phyloP scores from a whole-genome alignment of 345 rosid species.

The Salix suchowensis region DNA sequence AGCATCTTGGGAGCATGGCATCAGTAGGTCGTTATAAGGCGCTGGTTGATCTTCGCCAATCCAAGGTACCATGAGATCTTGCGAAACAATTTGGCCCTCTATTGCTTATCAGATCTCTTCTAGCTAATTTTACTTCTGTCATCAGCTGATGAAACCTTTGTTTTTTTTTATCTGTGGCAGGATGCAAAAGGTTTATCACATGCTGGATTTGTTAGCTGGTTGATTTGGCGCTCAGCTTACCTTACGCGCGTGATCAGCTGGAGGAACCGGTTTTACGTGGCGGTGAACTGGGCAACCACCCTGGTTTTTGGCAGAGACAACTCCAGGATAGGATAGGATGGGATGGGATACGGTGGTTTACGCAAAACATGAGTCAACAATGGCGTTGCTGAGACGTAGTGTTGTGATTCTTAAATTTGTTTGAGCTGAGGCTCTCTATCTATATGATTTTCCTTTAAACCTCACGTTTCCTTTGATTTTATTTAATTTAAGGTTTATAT shows the following conservation, averaged over 20 bases:
- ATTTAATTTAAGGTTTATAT: not conserved
- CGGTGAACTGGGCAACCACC: slow-evolving; percentile 71
- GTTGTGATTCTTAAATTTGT: not conserved
- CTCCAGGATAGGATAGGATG: slow-evolving; percentile 58
- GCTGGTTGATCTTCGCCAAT: slow-evolving; percentile 57
- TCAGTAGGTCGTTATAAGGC: slow-evolving; percentile 70
- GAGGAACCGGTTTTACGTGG: slow-evolving; percentile 72
- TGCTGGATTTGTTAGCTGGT: slow-evolving; percentile 57
- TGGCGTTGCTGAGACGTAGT: not conserved
- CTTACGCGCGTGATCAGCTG: slow-evolving; percentile 70
- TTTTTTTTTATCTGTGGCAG: slow-evolving; percentile 18
- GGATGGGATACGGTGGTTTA: slow-evolving; percentile 15
- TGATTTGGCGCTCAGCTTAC: slow-evolving; percentile 68
- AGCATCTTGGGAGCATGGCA: slow-evolving; percentile 73
- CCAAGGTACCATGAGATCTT: slow-evolving; percentile 38
- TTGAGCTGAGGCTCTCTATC: not conserved
- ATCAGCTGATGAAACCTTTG: not conserved
- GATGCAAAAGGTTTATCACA: slow-evolving; percentile 54
- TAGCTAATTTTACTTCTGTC: not conserved
- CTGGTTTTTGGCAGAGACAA: slow-evolving; percentile 70
- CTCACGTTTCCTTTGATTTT: not conserved
- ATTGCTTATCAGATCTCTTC: not conserved
- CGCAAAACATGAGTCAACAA: not conserved
- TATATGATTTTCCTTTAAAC: not conserved
- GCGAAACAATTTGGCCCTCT: not conserved